phyloP scores from a whole-genome alignment of 495 filamentous ascomycete species.

The Poronia punctata region DNA sequence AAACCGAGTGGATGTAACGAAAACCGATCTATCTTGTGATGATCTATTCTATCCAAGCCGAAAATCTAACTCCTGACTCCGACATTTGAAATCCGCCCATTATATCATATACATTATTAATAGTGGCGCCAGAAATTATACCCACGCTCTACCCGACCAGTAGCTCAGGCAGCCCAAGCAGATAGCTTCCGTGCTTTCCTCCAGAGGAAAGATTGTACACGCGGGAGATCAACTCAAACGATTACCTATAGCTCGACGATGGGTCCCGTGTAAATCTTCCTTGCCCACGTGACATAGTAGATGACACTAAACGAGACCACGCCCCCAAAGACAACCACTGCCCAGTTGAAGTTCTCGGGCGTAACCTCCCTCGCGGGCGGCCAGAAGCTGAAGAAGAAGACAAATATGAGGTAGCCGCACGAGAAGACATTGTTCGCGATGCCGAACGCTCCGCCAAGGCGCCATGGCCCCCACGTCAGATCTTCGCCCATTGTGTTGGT shows the following conservation, averaged over 20 bases:
- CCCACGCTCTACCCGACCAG: too few relatives aligned
- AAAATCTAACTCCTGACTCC: too few relatives aligned
- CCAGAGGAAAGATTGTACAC: too few relatives aligned
- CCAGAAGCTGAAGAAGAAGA: constrained; percentile 43
- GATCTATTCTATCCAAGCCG: too few relatives aligned
- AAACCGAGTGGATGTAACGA: too few relatives aligned
- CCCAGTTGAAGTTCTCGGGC: constrained; percentile 36
- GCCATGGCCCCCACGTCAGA: constrained; percentile 37
- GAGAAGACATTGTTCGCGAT: constrained; percentile 35
- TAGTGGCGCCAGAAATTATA: too few relatives aligned
- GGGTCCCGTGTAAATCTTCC: constrained; percentile 32
- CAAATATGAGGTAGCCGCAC: constrained; percentile 28
- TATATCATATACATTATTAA: too few relatives aligned
- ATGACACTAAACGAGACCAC: constrained; percentile 26
- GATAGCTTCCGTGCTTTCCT: too few relatives aligned
- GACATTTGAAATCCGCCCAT: too few relatives aligned
- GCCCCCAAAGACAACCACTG: constrained; percentile 29
- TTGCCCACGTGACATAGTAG: constrained; percentile 31
- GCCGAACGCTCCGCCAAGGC: constrained; percentile 31
- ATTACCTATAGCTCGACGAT: constrained; percentile 19
- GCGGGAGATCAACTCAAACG: not conserved
- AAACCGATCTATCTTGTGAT: too few relatives aligned
- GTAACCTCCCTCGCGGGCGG: constrained; percentile 26
- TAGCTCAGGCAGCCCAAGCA: too few relatives aligned
- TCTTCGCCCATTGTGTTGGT: constrained; percentile 15